phyloP scores from a whole-genome alignment of 2,329 filamentous ascomycete species.

The Domatiomyces catenatus region DNA sequence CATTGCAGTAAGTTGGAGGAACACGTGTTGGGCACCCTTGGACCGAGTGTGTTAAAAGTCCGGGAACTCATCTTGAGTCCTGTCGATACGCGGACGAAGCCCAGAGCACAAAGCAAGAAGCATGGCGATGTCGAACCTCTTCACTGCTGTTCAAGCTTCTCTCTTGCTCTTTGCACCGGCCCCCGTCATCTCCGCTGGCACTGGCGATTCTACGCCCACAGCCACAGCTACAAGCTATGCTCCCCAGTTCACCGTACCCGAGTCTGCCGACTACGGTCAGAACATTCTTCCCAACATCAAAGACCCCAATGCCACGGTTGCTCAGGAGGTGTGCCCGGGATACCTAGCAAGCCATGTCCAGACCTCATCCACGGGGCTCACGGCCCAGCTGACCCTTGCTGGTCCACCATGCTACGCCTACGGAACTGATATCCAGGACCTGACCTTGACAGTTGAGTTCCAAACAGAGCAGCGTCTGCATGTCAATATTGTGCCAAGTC shows the following conservation, averaged over 20 bases:
- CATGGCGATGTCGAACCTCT: not conserved
- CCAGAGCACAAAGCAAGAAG: too few species aligned
- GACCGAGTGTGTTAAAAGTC: too few species aligned
- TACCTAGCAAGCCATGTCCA: slow-evolving; percentile 40
- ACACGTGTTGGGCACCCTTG: too few species aligned
- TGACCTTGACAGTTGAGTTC: slow-evolving; percentile 54
- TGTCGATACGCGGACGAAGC: not conserved
- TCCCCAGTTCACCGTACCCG: slow-evolving; percentile 32
- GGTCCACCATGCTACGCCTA: slow-evolving; percentile 55
- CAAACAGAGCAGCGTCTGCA: slow-evolving; percentile 51
- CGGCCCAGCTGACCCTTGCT: slow-evolving; percentile 37
- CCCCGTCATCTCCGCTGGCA: not conserved
- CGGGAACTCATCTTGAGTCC: too few species aligned
- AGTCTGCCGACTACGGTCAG: slow-evolving; percentile 31
- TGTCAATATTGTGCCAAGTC: slow-evolving; percentile 53
- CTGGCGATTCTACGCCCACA: not conserved
- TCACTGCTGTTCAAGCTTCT: not conserved
- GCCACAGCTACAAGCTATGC: slow-evolving; percentile 1
- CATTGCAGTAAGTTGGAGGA: too few species aligned
- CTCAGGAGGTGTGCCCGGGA: slow-evolving; percentile 47
- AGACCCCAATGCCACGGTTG: slow-evolving; percentile 47
- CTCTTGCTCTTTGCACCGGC: not conserved
- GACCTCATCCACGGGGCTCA: slow-evolving; percentile 33
- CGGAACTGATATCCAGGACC: slow-evolving; percentile 53
- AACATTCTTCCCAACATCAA: slow-evolving; percentile 46